Evolutionary conservation across 495 filamentous ascomycete genomes (phyloP).

Genomic region (Chaetomium fimeti): DNA sequence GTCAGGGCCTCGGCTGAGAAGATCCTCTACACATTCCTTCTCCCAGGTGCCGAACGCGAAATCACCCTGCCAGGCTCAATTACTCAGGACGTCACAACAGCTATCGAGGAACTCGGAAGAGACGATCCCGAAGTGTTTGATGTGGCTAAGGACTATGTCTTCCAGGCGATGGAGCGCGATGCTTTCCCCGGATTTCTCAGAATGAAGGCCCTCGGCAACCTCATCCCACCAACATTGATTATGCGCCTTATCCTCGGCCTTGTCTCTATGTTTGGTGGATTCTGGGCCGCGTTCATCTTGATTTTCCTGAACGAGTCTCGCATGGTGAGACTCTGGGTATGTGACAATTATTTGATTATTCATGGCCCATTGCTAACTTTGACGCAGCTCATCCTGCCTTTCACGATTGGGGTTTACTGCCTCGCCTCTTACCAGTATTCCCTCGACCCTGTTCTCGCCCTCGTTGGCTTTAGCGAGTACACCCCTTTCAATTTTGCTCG

Average conservation of each 20-base stretch:
- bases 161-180: slow-evolving; percentile 98
- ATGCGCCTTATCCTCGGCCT: slow-evolving; percentile 82
- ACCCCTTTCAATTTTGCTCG: slow-evolving; percentile 85
- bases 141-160: slow-evolving; percentile 96
- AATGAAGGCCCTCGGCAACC: slow-evolving; percentile 89
- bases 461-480: slow-evolving; percentile 90
- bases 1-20: slow-evolving; percentile 93
- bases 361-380: slow-evolving; percentile 29
- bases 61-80: slow-evolving; percentile 88
- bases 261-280: slow-evolving; percentile 80
- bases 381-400: slow-evolving; percentile 81
- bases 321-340: slow-evolving; percentile 76
- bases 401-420: slow-evolving; percentile 83
- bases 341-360: slow-evolving; percentile 27
- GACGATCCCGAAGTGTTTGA: slow-evolving; percentile 98
- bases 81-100: slow-evolving; percentile 71
- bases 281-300: slow-evolving; percentile 90
- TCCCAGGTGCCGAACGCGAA: slow-evolving; percentile 90
- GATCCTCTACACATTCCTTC: slow-evolving; percentile 92
- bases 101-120: slow-evolving; percentile 83
- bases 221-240: slow-evolving; percentile 84
- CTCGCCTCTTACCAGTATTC: slow-evolving; percentile 90
- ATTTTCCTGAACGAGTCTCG: slow-evolving; percentile 83
- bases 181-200: slow-evolving; percentile 95
- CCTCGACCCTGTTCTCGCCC: slow-evolving; percentile 84